A percentile compares a stretch with the other conserved stretches of the same genome.
Conservation (phyloP, 73 alveolate species). For the Blepharisma japonicum region DNA sequence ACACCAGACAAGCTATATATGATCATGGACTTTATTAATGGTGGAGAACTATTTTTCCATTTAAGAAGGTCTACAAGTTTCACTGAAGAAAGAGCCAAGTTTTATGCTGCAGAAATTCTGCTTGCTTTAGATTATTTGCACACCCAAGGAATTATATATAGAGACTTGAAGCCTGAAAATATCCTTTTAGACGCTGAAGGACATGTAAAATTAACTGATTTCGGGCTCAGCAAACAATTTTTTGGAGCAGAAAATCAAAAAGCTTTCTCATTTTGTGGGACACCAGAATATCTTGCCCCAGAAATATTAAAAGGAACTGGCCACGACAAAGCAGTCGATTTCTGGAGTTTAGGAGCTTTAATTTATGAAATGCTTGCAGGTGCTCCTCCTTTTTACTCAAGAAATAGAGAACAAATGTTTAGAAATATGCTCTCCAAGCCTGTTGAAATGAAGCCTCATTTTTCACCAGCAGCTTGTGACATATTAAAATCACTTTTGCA, state of each 20-base stretch:
- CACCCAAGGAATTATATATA: slow-evolving; percentile 74
- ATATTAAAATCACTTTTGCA: background rate
- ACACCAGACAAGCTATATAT: slow-evolving; percentile 72
- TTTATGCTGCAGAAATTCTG: slow-evolving; percentile 74
- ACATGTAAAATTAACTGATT: slow-evolving; percentile 80
- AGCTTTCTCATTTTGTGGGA: slow-evolving; percentile 83
- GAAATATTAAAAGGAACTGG: slow-evolving; percentile 65
- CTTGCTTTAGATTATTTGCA: slow-evolving; percentile 83
- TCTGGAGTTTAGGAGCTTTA: slow-evolving; percentile 74
- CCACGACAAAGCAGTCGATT: slow-evolving; percentile 65
- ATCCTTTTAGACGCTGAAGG: slow-evolving; percentile 81
- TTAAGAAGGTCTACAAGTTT: slow-evolving; percentile 61
- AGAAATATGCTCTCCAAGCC: slow-evolving; percentile 72
- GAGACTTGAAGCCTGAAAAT: slow-evolving; percentile 84
- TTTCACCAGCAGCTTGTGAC: slow-evolving; percentile 42
- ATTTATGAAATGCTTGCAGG: slow-evolving; percentile 85
- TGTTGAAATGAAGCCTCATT: slow-evolving; percentile 57
- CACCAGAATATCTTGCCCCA: slow-evolving; percentile 89
- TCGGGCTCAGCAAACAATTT: slow-evolving; percentile 75
- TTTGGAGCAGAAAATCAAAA: slow-evolving; percentile 62
- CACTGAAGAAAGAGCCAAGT: slow-evolving; percentile 82
- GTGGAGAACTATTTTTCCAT: slow-evolving; percentile 55
- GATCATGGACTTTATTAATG: slow-evolving; percentile 19
- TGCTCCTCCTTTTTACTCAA: slow-evolving; percentile 76
- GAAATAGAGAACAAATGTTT: slow-evolving; percentile 68